These are phyloP conservation scores for Salix exigua DNA, from an alignment of 345 rosid species.

Conservation along the genomic window DNA sequence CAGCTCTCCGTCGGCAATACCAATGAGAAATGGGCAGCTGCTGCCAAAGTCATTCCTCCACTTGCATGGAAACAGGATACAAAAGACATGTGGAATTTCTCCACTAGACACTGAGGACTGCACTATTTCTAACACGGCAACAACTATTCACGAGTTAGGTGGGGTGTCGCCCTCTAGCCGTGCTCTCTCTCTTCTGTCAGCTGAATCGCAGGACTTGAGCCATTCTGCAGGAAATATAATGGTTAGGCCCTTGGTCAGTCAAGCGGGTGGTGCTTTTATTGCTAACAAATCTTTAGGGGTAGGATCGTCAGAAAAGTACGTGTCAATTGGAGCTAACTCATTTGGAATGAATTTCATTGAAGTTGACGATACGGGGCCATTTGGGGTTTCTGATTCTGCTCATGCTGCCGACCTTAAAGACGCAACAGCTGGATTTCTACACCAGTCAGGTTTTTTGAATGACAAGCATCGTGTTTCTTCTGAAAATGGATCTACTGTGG, in stretches of 20 bases:
- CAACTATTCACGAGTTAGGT: slow-evolving; percentile 40
- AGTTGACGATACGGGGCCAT: slow-evolving; percentile 9
- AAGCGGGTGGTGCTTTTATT: slow-evolving; percentile 21
- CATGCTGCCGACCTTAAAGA: slow-evolving; percentile 17
- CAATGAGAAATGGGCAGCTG: slow-evolving; percentile 6
- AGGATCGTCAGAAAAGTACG: slow-evolving; percentile 14
- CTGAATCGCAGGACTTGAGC: slow-evolving; percentile 47
- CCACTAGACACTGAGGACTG: slow-evolving; percentile 21
- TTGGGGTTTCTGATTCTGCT: slow-evolving; percentile 16
- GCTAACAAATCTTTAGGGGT: slow-evolving; percentile 23
- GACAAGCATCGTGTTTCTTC: slow-evolving; percentile 26
- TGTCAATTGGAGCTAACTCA: slow-evolving; percentile 3
- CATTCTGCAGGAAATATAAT: slow-evolving; percentile 36
- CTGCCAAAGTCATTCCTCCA: slow-evolving; percentile 19
- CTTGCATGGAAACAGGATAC: slow-evolving; percentile 26
- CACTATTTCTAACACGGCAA: slow-evolving; percentile 21
- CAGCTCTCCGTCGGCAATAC: background rate
- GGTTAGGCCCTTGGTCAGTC: slow-evolving; percentile 32
- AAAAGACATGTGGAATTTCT: slow-evolving; percentile 19
- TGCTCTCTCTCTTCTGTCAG: slow-evolving; percentile 99
- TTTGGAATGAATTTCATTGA: slow-evolving; percentile 16
- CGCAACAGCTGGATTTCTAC: slow-evolving; percentile 23
- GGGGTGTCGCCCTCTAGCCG: slow-evolving; percentile 49
- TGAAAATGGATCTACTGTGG: slow-evolving; percentile 34
- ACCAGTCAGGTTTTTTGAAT: slow-evolving; percentile 19